These are phyloP conservation scores for Zelonia costaricensis DNA, from an alignment of 208 protist species.

Conservation along the genomic window DNA sequence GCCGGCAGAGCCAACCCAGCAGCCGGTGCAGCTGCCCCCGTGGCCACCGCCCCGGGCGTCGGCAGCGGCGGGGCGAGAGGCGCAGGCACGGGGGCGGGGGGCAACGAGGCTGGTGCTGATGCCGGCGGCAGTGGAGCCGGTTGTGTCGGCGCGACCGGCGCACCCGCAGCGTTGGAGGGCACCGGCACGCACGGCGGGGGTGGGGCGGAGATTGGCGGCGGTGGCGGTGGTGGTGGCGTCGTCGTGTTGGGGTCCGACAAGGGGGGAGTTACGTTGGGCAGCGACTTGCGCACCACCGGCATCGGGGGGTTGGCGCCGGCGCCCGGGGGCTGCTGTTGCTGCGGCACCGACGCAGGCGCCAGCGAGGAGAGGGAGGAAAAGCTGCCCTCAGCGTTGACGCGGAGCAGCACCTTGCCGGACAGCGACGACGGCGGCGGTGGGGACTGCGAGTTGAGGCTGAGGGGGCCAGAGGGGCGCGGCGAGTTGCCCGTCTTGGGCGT, in stretches of 20 bases:
- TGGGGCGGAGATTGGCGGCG: neutral
- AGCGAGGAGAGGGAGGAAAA: slow-evolving; percentile 11
- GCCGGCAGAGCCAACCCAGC: neutral
- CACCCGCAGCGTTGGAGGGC: neutral
- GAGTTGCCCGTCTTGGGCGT: slow-evolving; percentile 5
- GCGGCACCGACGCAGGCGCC: neutral
- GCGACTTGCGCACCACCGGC: slow-evolving; percentile 15
- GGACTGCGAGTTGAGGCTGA: neutral
- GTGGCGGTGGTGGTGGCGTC: neutral
- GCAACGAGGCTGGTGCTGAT: neutral
- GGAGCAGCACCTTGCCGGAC: slow-evolving; percentile 1
- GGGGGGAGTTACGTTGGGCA: slow-evolving; percentile 3
- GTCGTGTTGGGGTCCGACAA: too few species aligned
- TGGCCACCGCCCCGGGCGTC: too few species aligned
- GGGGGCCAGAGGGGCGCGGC: neutral
- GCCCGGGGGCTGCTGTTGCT: neutral
- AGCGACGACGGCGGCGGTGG: slow-evolving; percentile 10
- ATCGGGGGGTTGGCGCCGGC: slow-evolving; percentile 3
- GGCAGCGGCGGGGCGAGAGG: neutral
- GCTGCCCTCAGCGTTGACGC: slow-evolving; percentile 8
- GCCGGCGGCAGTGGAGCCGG: neutral
- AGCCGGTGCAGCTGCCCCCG: too few species aligned
- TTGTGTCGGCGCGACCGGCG: too few species aligned
- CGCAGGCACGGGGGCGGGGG: neutral
- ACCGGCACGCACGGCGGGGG: neutral